Evolutionary conservation across 345 rosid genomes (phyloP).

Genomic region (Mangifera indica): DNA sequence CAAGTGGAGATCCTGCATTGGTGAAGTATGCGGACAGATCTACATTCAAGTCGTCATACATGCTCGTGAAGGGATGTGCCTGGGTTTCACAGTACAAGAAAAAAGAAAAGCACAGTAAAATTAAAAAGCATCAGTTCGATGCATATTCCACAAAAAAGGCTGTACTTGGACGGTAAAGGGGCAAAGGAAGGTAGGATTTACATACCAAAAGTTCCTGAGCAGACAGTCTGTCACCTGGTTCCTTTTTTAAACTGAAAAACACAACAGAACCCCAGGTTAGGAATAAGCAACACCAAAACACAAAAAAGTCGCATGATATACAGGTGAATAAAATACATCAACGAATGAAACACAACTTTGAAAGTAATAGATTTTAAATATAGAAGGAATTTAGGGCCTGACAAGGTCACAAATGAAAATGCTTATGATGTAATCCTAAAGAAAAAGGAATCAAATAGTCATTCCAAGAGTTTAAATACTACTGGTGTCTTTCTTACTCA

Average conservation of each 20-base stretch:
- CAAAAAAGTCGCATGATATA: background rate
- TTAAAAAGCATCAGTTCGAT: background rate
- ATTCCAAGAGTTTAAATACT: too few relatives aligned
- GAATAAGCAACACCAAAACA: slow-evolving; percentile 19
- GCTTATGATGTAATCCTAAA: background rate
- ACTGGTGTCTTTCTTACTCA: too few relatives aligned
- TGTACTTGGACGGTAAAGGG: background rate
- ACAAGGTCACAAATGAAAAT: background rate
- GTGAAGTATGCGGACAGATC: slow-evolving; percentile 84
- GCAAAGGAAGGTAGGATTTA: slow-evolving; percentile 15
- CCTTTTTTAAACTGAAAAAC: slow-evolving; percentile 68
- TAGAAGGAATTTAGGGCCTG: background rate
- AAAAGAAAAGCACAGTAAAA: background rate
- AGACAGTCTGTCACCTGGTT: slow-evolving; percentile 56
- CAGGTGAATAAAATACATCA: background rate
- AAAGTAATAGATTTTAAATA: background rate
- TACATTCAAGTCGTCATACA: slow-evolving; percentile 51
- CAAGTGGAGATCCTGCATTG: slow-evolving; percentile 78
- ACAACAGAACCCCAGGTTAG: slow-evolving; percentile 14
- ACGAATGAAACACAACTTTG: background rate
- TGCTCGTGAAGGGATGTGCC: slow-evolving; percentile 74
- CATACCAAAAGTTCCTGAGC: slow-evolving; percentile 70
- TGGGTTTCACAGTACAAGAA: slow-evolving; percentile 29
- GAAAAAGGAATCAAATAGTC: background rate
- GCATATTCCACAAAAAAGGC: background rate